A percentile compares a stretch with the other conserved stretches of the same genome.
These are phyloP conservation scores for Lichtheimia ornata DNA, from an alignment of 371 early-diverging fungal species.

Conservation along the genomic window DNA sequence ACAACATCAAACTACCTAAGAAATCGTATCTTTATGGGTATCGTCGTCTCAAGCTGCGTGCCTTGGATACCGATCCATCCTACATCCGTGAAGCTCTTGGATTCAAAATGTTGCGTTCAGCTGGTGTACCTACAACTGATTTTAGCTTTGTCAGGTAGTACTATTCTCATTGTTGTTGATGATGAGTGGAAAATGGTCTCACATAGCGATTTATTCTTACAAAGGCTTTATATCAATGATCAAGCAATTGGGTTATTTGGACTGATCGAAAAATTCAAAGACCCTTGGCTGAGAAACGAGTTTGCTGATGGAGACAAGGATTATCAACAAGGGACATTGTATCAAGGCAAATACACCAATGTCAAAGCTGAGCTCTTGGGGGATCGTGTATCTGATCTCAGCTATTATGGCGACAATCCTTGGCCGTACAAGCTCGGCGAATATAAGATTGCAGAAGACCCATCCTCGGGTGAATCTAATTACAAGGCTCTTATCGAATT, in stretches of 20 bases:
- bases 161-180: neutral
- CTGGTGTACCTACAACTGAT: conserved; percentile 26
- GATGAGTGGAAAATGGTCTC: too few species aligned
- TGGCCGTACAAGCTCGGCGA: conserved; percentile 18
- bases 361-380: neutral
- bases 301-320: conserved; percentile 30
- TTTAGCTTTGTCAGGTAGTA: conserved; percentile 25
- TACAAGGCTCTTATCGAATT: conserved; percentile 23
- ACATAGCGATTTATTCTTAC: conserved; percentile 5
- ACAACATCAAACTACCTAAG: conserved; percentile 27
- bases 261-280: conserved; percentile 32
- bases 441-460: conserved; percentile 30
- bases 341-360: conserved; percentile 15
- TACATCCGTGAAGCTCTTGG: conserved; percentile 34
- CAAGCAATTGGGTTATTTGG: conserved; percentile 38
- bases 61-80: conserved; percentile 29
- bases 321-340: conserved; percentile 36
- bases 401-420: conserved; percentile 19
- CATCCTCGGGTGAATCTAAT: conserved; percentile 12
- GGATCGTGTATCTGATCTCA: conserved; percentile 19
- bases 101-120: conserved; percentile 27
- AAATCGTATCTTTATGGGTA: conserved; percentile 16
- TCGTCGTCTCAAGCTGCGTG: conserved; percentile 30
- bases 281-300: conserved; percentile 38
- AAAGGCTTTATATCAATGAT: conserved; percentile 33